phyloP scores from a whole-genome alignment of 2,329 filamentous ascomycete species.

The Aspergillus fructus region DNA sequence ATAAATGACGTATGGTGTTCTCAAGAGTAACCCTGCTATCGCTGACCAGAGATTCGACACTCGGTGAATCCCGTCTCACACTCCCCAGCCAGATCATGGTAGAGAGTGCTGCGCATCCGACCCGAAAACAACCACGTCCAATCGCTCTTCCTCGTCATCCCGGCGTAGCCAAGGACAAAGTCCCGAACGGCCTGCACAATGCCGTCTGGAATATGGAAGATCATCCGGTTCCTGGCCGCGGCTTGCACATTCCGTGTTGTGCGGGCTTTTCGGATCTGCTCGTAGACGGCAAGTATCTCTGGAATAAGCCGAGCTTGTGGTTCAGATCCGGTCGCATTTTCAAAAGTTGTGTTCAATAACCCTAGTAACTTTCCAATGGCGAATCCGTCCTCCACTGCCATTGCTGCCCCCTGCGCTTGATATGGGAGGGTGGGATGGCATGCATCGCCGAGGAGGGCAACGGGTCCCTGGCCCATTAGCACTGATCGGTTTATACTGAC shows the following conservation, averaged over 20 bases:
- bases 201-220: constrained; percentile 22
- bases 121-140: constrained; percentile 18
- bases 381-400: constrained; percentile 65
- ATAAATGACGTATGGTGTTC: no score
- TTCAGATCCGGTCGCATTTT: no score
- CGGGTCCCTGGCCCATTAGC: constrained; percentile 5
- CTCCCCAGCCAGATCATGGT: constrained; percentile 14
- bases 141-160: constrained; percentile 19
- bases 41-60: no score
- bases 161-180: constrained; percentile 10
- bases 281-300: constrained; percentile 13
- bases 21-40: no score
- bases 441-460: constrained; percentile 14
- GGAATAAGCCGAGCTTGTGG: background rate
- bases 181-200: constrained; percentile 15
- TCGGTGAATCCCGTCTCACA: constrained; percentile 1
- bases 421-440: background rate
- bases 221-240: constrained; percentile 15
- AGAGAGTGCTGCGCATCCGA: constrained; percentile 13
- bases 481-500: background rate
- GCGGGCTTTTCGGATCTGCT: constrained; percentile 16
- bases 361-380: constrained; percentile 58
- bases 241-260: constrained; percentile 19
- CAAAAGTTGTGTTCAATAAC: constrained; percentile 35
- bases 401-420: constrained; percentile 60